Conservation (phyloP, 768 basidiomycete genomes). For the Dentipellis fragilis region DNA sequence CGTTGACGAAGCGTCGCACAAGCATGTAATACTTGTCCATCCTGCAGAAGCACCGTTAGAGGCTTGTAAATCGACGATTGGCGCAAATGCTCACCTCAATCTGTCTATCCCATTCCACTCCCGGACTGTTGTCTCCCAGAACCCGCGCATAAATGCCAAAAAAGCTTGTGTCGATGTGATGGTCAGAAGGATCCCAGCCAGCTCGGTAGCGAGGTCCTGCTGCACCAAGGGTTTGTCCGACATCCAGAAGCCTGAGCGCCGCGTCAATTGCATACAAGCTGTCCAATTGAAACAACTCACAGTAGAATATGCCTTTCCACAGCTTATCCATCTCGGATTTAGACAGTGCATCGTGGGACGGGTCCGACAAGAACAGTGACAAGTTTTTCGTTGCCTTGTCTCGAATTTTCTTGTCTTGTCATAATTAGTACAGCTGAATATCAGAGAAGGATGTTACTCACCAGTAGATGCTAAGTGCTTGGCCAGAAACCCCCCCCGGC, state of each 20-base stretch:
- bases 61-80: neutral
- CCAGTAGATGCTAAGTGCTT: conserved; percentile 92
- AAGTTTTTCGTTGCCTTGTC: conserved; percentile 86
- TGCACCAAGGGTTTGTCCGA: conserved; percentile 97
- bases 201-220: conserved; percentile 77
- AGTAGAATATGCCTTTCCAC: conserved; percentile 98
- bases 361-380: conserved; percentile 66
- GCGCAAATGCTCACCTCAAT: conserved; percentile 48
- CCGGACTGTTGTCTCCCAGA: conserved; percentile 83
- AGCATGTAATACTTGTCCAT: conserved; percentile 98
- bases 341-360: conserved; percentile 44
- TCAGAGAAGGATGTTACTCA: conserved; percentile 19
- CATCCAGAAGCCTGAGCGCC: conserved; percentile 91
- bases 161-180: conserved; percentile 51
- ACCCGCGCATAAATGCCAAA: conserved; percentile 73
- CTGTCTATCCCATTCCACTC: conserved; percentile 95
- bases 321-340: conserved; percentile 80
- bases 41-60: conserved; percentile 30
- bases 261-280: neutral
- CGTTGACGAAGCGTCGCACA: conserved; percentile 79
- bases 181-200: conserved; percentile 71
- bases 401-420: conserved; percentile 77
- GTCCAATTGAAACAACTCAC: conserved; percentile 31
- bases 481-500: too few relatives aligned
- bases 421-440: neutral